phyloP scores from a whole-genome alignment of 257 asterid genomes.

The Coffea eugenioides region DNA sequence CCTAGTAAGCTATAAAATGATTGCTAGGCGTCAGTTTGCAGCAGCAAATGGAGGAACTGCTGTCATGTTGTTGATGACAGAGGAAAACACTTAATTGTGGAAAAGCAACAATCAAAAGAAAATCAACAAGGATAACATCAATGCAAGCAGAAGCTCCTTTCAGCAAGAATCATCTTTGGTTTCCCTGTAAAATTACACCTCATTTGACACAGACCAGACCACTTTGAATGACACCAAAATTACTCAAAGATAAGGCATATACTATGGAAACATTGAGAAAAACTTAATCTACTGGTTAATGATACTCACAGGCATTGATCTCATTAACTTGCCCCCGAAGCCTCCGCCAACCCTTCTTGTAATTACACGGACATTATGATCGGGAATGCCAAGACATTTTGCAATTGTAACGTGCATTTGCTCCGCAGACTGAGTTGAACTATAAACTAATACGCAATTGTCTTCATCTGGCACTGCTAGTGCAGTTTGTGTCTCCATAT shows the following conservation, averaged over 20 bases:
- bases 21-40: neutral
- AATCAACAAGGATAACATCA: too few species aligned
- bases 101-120: neutral
- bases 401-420: slow-evolving; percentile 45
- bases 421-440: slow-evolving; percentile 65
- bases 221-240: too few species aligned
- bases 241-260: too few species aligned
- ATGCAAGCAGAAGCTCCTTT: neutral
- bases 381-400: slow-evolving; percentile 71
- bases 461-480: slow-evolving; percentile 84
- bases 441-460: slow-evolving; percentile 71
- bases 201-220: too few species aligned
- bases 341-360: slow-evolving; percentile 84
- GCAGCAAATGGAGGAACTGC: neutral
- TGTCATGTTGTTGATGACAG: neutral
- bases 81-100: neutral
- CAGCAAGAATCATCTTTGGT: neutral
- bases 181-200: too few species aligned
- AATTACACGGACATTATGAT: slow-evolving; percentile 62
- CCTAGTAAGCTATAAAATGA: neutral
- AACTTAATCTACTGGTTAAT: neutral
- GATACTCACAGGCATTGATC: slow-evolving; percentile 55
- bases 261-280: too few species aligned
- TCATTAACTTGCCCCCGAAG: slow-evolving; percentile 67
- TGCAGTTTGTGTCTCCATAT: slow-evolving; percentile 75